Evolutionary conservation across 768 basidiomycete genomes (phyloP).

Genomic region (Serendipita sp.): DNA sequence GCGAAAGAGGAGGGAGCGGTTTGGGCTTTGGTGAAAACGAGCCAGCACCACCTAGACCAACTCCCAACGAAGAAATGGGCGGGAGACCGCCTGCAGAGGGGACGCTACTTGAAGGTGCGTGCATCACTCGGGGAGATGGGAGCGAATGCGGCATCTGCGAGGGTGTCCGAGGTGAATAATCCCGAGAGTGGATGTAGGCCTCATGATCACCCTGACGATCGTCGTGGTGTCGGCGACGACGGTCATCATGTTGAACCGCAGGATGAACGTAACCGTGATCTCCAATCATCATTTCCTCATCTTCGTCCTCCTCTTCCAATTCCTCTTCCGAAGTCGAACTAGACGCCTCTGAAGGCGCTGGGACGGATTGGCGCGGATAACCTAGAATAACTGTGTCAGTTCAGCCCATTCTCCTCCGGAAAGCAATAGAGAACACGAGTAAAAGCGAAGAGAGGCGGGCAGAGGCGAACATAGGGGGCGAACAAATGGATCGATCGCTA

Average conservation of each 20-base stretch:
- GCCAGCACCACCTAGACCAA: background rate
- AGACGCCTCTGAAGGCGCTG: background rate
- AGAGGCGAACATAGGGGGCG: no score
- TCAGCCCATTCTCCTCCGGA: no score
- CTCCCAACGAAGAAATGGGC: background rate
- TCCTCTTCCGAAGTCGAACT: background rate
- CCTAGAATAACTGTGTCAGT: background rate
- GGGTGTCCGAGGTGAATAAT: conserved; percentile 2
- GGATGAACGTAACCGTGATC: no score
- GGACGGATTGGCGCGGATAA: background rate
- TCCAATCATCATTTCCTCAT: background rate
- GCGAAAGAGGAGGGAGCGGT: background rate
- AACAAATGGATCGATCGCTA: no score
- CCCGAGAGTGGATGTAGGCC: background rate
- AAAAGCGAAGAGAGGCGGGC: no score
- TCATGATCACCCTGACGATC: no score
- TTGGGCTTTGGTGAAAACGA: background rate
- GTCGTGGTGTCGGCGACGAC: background rate
- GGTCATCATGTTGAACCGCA: background rate
- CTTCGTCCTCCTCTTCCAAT: background rate
- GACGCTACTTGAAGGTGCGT: background rate
- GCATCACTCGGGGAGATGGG: conserved; percentile 1
- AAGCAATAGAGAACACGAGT: no score
- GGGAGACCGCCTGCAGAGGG: background rate
- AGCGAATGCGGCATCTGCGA: background rate